Conservation (phyloP, 345 rosid species). For the Heritiera littoralis region DNA sequence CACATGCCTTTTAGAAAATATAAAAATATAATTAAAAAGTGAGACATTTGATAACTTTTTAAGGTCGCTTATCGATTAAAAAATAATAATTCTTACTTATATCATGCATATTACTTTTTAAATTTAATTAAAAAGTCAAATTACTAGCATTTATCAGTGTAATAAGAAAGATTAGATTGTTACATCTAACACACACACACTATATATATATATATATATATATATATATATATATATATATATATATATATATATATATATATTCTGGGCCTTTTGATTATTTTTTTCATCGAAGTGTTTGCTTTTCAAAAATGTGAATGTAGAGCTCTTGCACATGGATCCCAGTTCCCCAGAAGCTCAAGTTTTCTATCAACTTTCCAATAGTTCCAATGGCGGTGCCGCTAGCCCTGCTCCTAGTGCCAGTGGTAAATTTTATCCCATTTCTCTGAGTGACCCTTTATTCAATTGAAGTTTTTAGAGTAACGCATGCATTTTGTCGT, state of each 20-base stretch:
- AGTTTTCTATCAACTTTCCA: slow-evolving; percentile 52
- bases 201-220: too few relatives aligned
- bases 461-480: neutral
- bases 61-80: too few relatives aligned
- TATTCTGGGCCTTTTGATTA: too few relatives aligned
- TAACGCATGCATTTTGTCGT: neutral
- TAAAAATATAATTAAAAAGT: too few relatives aligned
- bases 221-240: too few relatives aligned
- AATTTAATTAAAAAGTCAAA: too few relatives aligned
- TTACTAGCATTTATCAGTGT: too few relatives aligned
- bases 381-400: slow-evolving; percentile 25
- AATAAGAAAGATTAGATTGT: neutral
- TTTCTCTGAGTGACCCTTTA: neutral
- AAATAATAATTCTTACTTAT: too few relatives aligned
- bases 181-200: neutral
- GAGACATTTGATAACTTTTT: too few relatives aligned
- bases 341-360: slow-evolving; percentile 76
- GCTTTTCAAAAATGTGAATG: neutral
- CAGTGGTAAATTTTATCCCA: neutral
- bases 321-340: slow-evolving; percentile 58
- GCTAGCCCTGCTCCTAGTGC: slow-evolving; percentile 26
- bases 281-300: too few relatives aligned
- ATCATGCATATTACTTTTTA: neutral
- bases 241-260: too few relatives aligned
- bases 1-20: too few relatives aligned